A percentile compares a stretch with the other conserved stretches of the same genome.
Evolutionary conservation across 2,329 filamentous ascomycete species (phyloP).

Genomic region (Ophiocordyceps robertsii): DNA sequence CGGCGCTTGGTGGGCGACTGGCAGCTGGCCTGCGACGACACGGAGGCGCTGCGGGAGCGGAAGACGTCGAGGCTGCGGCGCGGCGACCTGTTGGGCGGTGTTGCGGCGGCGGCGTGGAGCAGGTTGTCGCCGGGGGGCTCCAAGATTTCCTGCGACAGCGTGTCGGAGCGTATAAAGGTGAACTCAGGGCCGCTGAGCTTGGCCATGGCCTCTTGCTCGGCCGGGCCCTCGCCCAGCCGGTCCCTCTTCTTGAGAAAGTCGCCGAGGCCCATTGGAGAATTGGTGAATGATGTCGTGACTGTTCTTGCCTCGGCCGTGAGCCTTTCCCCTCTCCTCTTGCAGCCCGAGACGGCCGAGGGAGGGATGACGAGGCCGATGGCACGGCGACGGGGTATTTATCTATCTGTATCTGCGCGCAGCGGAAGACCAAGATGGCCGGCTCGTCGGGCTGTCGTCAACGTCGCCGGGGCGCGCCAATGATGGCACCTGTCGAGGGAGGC

Average conservation of each 20-base stretch:
- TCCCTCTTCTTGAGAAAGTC: slow-evolving; percentile 43
- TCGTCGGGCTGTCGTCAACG: slow-evolving; percentile 10
- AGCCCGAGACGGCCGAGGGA: neutral
- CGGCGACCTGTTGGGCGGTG: slow-evolving; percentile 9
- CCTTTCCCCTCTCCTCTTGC: too few relatives aligned
- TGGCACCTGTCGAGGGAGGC: neutral
- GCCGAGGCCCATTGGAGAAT: slow-evolving; percentile 21
- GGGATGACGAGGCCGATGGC: neutral
- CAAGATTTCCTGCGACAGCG: slow-evolving; percentile 65
- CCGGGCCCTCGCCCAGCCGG: slow-evolving; percentile 6
- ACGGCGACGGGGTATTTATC: neutral
- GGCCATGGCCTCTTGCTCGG: neutral
- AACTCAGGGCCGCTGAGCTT: slow-evolving; percentile 45
- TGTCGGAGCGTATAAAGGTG: slow-evolving; percentile 76
- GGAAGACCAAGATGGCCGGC: slow-evolving; percentile 6
- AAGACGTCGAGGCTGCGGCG: slow-evolving; percentile 34
- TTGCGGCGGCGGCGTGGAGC: neutral
- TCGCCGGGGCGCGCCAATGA: neutral
- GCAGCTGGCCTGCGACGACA: slow-evolving; percentile 25
- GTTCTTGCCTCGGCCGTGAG: too few relatives aligned
- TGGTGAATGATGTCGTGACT: neutral
- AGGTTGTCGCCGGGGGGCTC: slow-evolving; percentile 39
- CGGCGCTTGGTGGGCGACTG: slow-evolving; percentile 26
- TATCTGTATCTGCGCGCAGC: too few relatives aligned
- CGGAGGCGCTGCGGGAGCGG: slow-evolving; percentile 31